phyloP scores from a whole-genome alignment of 352 stramenopile genomes.

The Phytophthora megakarya region DNA sequence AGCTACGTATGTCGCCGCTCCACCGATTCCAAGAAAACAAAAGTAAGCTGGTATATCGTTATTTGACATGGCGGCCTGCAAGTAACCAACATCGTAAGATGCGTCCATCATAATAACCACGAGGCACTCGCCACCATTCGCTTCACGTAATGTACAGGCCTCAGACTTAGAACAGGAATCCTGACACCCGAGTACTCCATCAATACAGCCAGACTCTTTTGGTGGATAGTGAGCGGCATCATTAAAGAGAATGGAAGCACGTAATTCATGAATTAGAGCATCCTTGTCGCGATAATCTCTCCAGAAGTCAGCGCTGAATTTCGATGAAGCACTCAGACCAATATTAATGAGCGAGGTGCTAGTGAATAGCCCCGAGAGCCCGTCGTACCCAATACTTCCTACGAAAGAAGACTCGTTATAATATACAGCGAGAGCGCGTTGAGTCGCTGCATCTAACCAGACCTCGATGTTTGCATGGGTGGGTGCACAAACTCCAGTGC shows the following conservation, averaged over 20 bases:
- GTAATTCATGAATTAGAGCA: no score
- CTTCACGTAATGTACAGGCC: slow-evolving; percentile 47
- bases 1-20: slow-evolving; percentile 28
- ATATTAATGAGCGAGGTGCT: slow-evolving; percentile 41
- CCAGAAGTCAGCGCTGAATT: slow-evolving; percentile 42
- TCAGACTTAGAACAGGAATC: slow-evolving; percentile 46
- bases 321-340: neutral
- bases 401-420: slow-evolving; percentile 43
- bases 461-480: slow-evolving; percentile 66
- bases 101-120: slow-evolving; percentile 49
- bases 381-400: slow-evolving; percentile 43
- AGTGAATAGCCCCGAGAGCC: slow-evolving; percentile 51
- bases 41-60: slow-evolving; percentile 46
- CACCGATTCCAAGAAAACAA: slow-evolving; percentile 44
- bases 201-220: slow-evolving; percentile 15
- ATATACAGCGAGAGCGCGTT: no score
- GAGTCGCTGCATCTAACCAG: slow-evolving; percentile 41
- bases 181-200: slow-evolving; percentile 47
- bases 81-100: slow-evolving; percentile 42
- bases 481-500: slow-evolving; percentile 44
- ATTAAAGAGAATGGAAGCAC: no score
- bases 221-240: slow-evolving; percentile 38
- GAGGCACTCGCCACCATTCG: slow-evolving; percentile 39
- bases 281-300: slow-evolving; percentile 50
- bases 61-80: slow-evolving; percentile 49